Conservation (phyloP, 2,329 filamentous ascomycete species). For the Alternaria hordeiaustralica region DNA sequence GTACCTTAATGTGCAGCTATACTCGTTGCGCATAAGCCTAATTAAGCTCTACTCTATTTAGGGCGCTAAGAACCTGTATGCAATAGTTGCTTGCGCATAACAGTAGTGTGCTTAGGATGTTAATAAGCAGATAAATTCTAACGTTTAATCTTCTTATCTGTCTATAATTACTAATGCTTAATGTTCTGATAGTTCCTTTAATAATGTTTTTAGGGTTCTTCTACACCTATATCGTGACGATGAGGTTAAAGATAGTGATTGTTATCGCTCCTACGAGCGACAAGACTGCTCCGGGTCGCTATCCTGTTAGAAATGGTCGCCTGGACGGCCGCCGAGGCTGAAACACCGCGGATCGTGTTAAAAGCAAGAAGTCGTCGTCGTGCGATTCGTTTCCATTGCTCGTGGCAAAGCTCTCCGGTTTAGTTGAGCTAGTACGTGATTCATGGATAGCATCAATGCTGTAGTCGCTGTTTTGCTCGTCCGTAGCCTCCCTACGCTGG, state of each 20-base stretch:
- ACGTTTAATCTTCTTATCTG: not conserved
- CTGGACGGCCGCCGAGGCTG: not conserved
- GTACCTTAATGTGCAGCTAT: constrained; percentile 53
- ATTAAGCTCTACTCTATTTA: constrained; percentile 28
- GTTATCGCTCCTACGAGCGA: not conserved
- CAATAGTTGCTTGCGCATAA: constrained; percentile 34
- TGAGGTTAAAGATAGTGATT: not conserved
- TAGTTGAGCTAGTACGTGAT: not conserved
- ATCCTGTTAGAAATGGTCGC: not conserved
- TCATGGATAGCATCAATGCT: not conserved
- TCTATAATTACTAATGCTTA: not conserved
- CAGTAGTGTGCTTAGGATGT: constrained; percentile 49
- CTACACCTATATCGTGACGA: not conserved
- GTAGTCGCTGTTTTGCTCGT: not conserved
- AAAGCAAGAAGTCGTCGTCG: not conserved
- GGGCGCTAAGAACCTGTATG: constrained; percentile 36
- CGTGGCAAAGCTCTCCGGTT: not conserved
- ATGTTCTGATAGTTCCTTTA: not conserved
- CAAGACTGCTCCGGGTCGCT: not conserved
- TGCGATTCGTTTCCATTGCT: not conserved
- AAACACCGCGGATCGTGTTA: not conserved
- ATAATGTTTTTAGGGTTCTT: not conserved
- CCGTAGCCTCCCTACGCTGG: not conserved
- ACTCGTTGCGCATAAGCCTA: constrained; percentile 32
- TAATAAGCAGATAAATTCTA: constrained; percentile 56